phyloP scores from a whole-genome alignment of 768 basidiomycete genomes.

The Cyclocybe cylindracea region DNA sequence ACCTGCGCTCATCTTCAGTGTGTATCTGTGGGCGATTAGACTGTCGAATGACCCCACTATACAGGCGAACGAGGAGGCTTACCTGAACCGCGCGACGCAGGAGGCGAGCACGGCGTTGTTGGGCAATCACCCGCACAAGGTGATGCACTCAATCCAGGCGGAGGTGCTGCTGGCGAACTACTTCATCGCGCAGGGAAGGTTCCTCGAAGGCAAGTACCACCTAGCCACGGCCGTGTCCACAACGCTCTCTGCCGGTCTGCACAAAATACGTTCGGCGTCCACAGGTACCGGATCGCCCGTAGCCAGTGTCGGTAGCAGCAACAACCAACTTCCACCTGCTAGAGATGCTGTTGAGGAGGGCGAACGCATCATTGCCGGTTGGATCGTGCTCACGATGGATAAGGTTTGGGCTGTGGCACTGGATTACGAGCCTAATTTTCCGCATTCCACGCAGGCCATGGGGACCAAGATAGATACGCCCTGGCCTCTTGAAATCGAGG shows the following conservation, averaged over 20 bases:
- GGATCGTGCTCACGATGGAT: slow-evolving; percentile 36
- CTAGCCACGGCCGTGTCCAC: slow-evolving; percentile 37
- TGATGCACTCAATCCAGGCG: slow-evolving; percentile 52
- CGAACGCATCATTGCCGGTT: slow-evolving; percentile 36
- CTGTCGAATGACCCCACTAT: slow-evolving; percentile 29
- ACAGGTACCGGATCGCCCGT: not conserved
- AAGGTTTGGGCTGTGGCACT: slow-evolving; percentile 45
- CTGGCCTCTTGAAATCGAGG: slow-evolving; percentile 38
- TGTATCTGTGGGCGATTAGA: slow-evolving; percentile 40
- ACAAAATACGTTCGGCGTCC: slow-evolving; percentile 29
- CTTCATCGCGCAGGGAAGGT: slow-evolving; percentile 51
- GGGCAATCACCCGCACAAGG: slow-evolving; percentile 36
- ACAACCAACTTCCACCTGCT: slow-evolving; percentile 21
- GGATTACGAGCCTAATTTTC: slow-evolving; percentile 31
- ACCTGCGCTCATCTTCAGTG: slow-evolving; percentile 36
- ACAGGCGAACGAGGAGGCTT: slow-evolving; percentile 27
- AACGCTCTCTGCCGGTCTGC: slow-evolving; percentile 35
- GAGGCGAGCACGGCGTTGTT: slow-evolving; percentile 38
- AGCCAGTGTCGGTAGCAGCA: not conserved
- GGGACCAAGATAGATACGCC: slow-evolving; percentile 33
- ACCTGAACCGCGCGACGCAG: slow-evolving; percentile 45
- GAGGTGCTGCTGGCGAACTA: slow-evolving; percentile 58
- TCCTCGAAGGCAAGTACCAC: slow-evolving; percentile 47
- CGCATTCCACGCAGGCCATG: slow-evolving; percentile 18
- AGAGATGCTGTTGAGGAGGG: slow-evolving; percentile 34